phyloP scores from a whole-genome alignment of 305 asterid genomes.

The Fraxinus ornus region DNA sequence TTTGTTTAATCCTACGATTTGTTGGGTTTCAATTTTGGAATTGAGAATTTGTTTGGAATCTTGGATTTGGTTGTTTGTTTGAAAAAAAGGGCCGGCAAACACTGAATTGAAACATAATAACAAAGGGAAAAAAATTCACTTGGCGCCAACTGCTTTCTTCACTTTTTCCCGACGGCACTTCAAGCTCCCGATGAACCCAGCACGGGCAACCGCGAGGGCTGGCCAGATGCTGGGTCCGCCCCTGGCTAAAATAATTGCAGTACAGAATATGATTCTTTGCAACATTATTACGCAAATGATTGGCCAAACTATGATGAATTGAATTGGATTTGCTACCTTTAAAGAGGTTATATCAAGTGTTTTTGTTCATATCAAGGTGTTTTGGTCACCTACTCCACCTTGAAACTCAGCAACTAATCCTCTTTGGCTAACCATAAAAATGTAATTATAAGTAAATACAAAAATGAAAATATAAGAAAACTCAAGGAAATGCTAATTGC shows the following conservation, averaged over 20 bases:
- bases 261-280: conserved; percentile 55
- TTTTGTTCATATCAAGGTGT: conserved; percentile 30
- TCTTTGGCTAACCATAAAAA: background rate
- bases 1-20: conserved; percentile 9
- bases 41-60: no score
- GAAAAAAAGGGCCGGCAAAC: no score
- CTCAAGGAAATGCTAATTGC: background rate
- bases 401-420: conserved; percentile 49
- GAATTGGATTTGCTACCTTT: conserved; percentile 17
- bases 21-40: no score
- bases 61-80: no score
- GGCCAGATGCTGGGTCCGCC: no score
- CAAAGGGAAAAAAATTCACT: no score
- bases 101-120: no score
- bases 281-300: conserved; percentile 38
- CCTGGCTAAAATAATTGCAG: conserved; percentile 65
- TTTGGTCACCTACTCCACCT: conserved; percentile 60
- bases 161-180: no score
- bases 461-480: background rate
- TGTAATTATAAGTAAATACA: background rate
- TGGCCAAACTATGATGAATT: conserved; percentile 20
- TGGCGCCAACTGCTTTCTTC: no score
- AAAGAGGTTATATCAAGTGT: conserved; percentile 34
- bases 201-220: no score
- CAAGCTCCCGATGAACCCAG: no score